Conservation (phyloP, 306 rosid genomes). For the Cucumis melo region DNA sequence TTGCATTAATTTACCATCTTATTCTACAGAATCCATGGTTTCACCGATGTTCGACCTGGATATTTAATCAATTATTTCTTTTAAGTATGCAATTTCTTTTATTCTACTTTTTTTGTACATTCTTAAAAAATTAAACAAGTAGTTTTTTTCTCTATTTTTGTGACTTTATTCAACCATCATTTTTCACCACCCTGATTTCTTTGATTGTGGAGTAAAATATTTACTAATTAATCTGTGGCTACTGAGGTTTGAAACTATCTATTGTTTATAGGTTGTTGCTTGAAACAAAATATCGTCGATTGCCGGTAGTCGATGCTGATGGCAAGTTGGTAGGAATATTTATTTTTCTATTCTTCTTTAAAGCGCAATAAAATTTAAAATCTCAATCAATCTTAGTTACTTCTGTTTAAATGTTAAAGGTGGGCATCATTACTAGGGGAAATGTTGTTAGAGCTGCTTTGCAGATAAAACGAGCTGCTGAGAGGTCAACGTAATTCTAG, state of each 20-base stretch:
- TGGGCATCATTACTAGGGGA: conserved; percentile 83
- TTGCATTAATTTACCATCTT: neutral
- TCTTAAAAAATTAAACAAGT: neutral
- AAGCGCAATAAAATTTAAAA: neutral
- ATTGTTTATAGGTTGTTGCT: conserved; percentile 53
- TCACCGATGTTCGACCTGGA: neutral
- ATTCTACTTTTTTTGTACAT: neutral
- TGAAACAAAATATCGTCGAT: conserved; percentile 73
- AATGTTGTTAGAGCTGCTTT: conserved; percentile 84
- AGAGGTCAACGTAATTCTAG: conserved; percentile 12
- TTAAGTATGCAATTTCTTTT: neutral
- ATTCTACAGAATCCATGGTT: neutral
- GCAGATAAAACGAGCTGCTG: conserved; percentile 48
- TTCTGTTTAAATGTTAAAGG: conserved; percentile 33
- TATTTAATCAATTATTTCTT: neutral
- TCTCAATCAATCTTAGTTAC: conserved; percentile 16
- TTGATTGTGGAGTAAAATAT: neutral
- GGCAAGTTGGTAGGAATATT: conserved; percentile 63
- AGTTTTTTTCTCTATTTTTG: neutral
- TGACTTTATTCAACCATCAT: no score
- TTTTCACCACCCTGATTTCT: no score
- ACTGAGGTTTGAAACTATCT: neutral
- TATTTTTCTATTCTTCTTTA: neutral
- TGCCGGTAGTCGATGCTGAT: conserved; percentile 71
- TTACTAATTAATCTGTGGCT: neutral